Conservation (phyloP, 345 rosid genomes). For the Populus alba region DNA sequence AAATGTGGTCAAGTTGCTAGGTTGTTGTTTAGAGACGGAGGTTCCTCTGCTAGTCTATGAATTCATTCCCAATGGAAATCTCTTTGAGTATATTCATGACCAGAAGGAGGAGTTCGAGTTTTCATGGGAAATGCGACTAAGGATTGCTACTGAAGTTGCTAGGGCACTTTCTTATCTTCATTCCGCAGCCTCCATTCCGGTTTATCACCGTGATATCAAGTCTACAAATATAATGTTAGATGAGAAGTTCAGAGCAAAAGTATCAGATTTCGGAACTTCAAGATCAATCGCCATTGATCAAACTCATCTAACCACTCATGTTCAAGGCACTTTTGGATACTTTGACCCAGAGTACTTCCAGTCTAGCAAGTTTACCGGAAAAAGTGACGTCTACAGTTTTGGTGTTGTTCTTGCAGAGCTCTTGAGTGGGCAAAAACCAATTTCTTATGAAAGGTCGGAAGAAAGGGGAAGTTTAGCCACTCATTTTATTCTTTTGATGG, state of each 20-base stretch:
- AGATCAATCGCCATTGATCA: conserved; percentile 13
- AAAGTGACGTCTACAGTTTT: conserved; percentile 28
- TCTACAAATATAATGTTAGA: conserved; percentile 28
- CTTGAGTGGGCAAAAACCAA: conserved; percentile 16
- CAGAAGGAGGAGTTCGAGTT: not conserved
- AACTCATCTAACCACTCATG: conserved; percentile 25
- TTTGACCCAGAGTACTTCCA: conserved; percentile 21
- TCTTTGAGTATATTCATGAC: conserved; percentile 7
- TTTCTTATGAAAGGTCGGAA: not conserved
- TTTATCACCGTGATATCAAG: conserved; percentile 18
- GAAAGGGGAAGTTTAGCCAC: conserved; percentile 12
- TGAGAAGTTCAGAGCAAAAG: conserved; percentile 18
- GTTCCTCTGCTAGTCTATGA: conserved; percentile 11
- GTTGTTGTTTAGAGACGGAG: conserved; percentile 19
- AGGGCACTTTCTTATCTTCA: conserved; percentile 22
- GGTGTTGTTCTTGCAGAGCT: conserved; percentile 24
- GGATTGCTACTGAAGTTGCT: conserved; percentile 20
- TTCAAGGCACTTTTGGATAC: conserved; percentile 35
- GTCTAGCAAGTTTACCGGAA: conserved; percentile 13
- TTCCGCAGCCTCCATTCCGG: conserved; percentile 10
- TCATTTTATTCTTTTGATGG: conserved; percentile 7
- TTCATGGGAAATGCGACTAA: conserved; percentile 18
- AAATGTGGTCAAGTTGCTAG: conserved; percentile 11
- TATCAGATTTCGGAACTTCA: conserved; percentile 25
- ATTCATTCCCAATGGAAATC: conserved; percentile 16